Percentiles rank a stretch among this genome's conserved stretches.
Evolutionary conservation across 768 basidiomycete genomes (phyloP).

Genomic region (Kwoniella newhampshirensis): DNA sequence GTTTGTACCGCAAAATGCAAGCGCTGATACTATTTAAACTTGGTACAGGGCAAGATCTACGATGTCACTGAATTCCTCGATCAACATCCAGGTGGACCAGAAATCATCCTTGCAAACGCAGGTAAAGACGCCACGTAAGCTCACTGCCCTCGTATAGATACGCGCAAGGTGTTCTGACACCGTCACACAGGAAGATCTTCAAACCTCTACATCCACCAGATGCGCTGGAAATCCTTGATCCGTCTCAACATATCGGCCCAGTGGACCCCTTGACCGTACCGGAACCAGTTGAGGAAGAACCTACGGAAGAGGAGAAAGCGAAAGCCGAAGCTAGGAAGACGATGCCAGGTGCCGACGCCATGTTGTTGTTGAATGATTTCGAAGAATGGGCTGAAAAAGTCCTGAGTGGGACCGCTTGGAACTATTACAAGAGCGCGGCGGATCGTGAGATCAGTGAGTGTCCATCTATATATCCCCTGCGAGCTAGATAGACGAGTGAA

Average conservation of each 20-base stretch:
- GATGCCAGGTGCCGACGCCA: conserved; percentile 46
- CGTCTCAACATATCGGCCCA: conserved; percentile 46
- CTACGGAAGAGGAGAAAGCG: conserved; percentile 51
- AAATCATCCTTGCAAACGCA: conserved; percentile 49
- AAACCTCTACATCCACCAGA: conserved; percentile 53
- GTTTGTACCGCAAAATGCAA: neutral
- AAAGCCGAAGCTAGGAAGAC: conserved; percentile 44
- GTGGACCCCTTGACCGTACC: conserved; percentile 52
- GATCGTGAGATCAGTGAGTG: conserved; percentile 47
- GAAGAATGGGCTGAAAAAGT: conserved; percentile 54
- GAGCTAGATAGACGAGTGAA: too few species aligned
- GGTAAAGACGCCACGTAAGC: conserved; percentile 54
- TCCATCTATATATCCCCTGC: neutral
- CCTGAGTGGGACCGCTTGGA: conserved; percentile 53
- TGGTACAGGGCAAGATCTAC: conserved; percentile 48
- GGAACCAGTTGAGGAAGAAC: conserved; percentile 17
- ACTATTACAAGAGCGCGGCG: conserved; percentile 53
- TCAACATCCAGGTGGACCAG: conserved; percentile 52
- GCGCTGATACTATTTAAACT: neutral
- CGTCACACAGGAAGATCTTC: conserved; percentile 45
- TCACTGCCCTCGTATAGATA: neutral
- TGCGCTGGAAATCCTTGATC: conserved; percentile 49
- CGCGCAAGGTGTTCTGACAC: neutral
- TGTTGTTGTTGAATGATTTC: conserved; percentile 54
- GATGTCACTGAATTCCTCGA: conserved; percentile 54